Conservation (phyloP, 208 protist species). For the Naegleria fowleri region DNA sequence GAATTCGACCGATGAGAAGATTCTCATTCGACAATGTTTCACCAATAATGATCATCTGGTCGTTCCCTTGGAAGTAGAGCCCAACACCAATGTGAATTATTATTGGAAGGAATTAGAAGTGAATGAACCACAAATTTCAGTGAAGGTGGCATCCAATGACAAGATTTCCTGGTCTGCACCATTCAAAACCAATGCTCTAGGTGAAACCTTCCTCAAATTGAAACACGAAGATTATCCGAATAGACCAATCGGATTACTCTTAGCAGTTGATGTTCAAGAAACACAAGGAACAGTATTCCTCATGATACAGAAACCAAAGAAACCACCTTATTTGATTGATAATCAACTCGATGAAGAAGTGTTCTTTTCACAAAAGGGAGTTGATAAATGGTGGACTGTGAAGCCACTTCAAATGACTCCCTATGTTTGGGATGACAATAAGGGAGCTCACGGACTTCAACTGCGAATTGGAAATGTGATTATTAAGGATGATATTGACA, state of each 20-base stretch:
- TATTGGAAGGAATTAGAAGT: constrained; percentile 1
- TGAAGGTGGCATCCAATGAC: background rate
- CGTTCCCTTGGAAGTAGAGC: background rate
- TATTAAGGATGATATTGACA: background rate
- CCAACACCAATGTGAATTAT: background rate
- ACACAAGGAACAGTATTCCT: background rate
- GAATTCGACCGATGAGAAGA: background rate
- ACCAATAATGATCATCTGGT: background rate
- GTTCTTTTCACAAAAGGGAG: background rate
- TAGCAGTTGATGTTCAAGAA: background rate
- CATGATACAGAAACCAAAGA: background rate
- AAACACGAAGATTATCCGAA: background rate
- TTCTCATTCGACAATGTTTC: background rate
- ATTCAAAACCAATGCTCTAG: background rate
- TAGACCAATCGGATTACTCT: background rate
- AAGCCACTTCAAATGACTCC: background rate
- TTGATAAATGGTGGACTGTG: background rate
- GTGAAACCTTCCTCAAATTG: background rate
- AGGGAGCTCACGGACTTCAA: background rate
- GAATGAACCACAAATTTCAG: background rate
- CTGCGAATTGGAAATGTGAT: background rate
- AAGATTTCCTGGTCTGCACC: background rate
- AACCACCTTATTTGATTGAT: constrained; percentile 17
- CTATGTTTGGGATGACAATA: background rate
- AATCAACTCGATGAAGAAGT: background rate